Conservation (phyloP, 2,329 filamentous ascomycete genomes). For the Ceratocystiopsis brevicomis region DNA sequence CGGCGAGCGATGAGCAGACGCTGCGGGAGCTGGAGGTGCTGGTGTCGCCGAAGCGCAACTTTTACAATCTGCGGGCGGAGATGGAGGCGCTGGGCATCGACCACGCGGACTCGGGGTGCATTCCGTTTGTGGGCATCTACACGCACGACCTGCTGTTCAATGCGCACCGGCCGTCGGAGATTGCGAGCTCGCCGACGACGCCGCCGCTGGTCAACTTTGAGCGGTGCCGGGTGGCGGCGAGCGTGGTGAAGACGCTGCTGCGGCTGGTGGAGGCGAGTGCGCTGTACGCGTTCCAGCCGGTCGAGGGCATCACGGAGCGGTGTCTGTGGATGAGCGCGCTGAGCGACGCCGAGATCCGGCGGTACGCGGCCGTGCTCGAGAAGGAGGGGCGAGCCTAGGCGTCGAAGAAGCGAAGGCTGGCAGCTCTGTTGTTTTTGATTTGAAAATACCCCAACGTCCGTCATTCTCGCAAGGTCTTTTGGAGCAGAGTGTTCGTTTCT, state of each 20-base stretch:
- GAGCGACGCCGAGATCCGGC: constrained; percentile 53
- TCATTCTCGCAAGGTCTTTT: not conserved
- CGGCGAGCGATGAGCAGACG: constrained; percentile 42
- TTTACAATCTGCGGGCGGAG: constrained; percentile 55
- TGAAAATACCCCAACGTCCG: not conserved
- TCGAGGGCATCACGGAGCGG: constrained; percentile 59
- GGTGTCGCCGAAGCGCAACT: constrained; percentile 61
- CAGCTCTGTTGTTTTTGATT: not conserved
- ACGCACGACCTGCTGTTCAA: constrained; percentile 73
- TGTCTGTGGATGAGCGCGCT: constrained; percentile 75
- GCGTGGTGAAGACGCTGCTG: constrained; percentile 61
- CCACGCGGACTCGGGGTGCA: constrained; percentile 48
- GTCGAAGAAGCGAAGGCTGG: no score
- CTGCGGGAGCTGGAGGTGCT: constrained; percentile 51
- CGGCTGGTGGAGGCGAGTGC: constrained; percentile 63
- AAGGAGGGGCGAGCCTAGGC: constrained; percentile 5
- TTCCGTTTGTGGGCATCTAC: constrained; percentile 69
- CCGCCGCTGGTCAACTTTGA: constrained; percentile 69
- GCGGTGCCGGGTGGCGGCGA: constrained; percentile 55
- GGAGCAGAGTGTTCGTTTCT: not conserved
- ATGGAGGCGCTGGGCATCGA: constrained; percentile 48
- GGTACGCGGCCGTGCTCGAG: constrained; percentile 31
- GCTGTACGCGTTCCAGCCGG: constrained; percentile 52
- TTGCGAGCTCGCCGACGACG: constrained; percentile 45
- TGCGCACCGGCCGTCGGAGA: constrained; percentile 56